Evolutionary conservation across 768 basidiomycete species (phyloP).

Genomic region (Lentinula guzmanii): DNA sequence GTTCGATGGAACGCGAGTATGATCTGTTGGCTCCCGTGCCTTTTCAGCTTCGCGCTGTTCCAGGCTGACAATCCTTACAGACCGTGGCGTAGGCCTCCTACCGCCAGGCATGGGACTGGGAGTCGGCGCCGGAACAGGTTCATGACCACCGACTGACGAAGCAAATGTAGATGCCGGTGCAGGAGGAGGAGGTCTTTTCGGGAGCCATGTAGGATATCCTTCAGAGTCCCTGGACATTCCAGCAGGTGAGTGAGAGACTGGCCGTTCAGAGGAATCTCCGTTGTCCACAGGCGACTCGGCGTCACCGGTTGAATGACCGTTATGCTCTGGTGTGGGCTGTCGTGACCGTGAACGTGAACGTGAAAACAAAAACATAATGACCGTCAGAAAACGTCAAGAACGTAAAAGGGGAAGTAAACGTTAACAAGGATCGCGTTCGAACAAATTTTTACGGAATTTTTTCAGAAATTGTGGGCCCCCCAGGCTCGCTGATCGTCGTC

Average conservation of each 20-base stretch:
- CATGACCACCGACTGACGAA: constrained; percentile 39
- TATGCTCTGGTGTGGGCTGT: constrained; percentile 25
- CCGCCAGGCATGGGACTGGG: constrained; percentile 37
- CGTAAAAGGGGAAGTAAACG: constrained; percentile 6
- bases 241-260: constrained; percentile 24
- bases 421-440: constrained; percentile 8
- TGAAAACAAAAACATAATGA: constrained; percentile 22
- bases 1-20: constrained; percentile 34
- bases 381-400: constrained; percentile 11
- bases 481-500: constrained; percentile 15
- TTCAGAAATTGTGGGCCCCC: constrained; percentile 10
- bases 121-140: constrained; percentile 3
- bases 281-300: constrained; percentile 10
- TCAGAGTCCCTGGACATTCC: constrained; percentile 43
- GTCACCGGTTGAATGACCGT: constrained; percentile 15
- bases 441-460: constrained; percentile 18
- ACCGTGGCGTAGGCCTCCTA: constrained; percentile 75
- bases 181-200: constrained; percentile 70
- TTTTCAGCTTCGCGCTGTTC: constrained; percentile 43
- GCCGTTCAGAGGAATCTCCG: constrained; percentile 15
- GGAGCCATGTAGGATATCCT: constrained; percentile 83
- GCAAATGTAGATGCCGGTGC: constrained; percentile 68
- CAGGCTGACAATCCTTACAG: constrained; percentile 74
- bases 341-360: constrained; percentile 27
- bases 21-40: constrained; percentile 43